Base-by-base conservation (phyloP, 2,329 filamentous ascomycete species). In the Fusarium fujikuroi region DNA sequence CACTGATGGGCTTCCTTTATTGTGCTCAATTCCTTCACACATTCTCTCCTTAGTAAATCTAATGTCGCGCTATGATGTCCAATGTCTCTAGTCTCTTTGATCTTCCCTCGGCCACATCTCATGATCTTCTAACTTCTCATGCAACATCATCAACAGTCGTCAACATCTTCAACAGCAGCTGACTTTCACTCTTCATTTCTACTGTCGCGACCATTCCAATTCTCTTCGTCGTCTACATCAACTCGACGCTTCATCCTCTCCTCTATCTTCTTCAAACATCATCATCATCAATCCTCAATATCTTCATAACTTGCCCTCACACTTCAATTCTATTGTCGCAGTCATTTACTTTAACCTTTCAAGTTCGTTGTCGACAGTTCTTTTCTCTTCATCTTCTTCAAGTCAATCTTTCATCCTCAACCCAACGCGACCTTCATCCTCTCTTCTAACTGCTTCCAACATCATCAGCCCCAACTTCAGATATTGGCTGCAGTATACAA, bases 61-160 rank as follows among this genome's bases (percentile, higher is more conserved):
- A 8, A 6, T n/a, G 0, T 1, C 40, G 5, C 9, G 1, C 0
- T 53, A 0, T 8, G 7, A 2, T 39, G 18, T 53, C 11, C 16
- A 7, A 28, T 9, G 1, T 4, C 0, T 21, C 37, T 5, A 6
- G n/a, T 9, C 19, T 47, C 15, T 58, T 14, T 5, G 5, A 14
- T 18, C 23, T 3, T 9, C 9, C 5, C 7, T 28, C 14, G 14
- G 14, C 18, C 7, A 19, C 16, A 4, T 37, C 9, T 18, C 23
- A 25, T 2, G n/a, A 21, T 28, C 18, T 14, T 25, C 30, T 2
- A 21, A 28, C 12, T 2, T 34, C 14, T 9, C n/a, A n/a, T n/a
- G n/a, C 23, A 39, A 4, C 47, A 50, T 25, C 50, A 4, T 1
- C 34, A 9, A 1, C 34, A 36, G 16, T 36, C 15, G 34, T 36